Conservation (phyloP, 352 stramenopile species). For the Phytophthora pini region DNA sequence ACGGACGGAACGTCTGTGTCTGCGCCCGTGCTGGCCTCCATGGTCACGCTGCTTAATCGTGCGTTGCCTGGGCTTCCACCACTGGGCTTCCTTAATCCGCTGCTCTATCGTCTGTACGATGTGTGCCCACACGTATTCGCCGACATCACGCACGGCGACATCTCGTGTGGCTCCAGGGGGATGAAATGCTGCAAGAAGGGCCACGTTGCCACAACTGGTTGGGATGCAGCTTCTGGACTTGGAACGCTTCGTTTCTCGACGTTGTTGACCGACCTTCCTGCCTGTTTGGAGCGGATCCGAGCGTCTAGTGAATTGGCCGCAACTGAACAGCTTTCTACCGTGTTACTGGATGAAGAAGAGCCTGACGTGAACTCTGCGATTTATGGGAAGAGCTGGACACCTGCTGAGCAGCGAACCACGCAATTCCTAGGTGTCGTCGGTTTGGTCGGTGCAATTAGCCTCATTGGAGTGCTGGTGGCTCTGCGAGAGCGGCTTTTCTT, state of each 20-base stretch:
- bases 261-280: slow-evolving; percentile 48
- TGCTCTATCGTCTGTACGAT: slow-evolving; percentile 68
- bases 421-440: slow-evolving; percentile 40
- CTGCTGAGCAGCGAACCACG: slow-evolving; percentile 28
- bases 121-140: slow-evolving; percentile 74
- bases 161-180: slow-evolving; percentile 51
- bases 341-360: slow-evolving; percentile 21
- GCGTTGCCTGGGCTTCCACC: slow-evolving; percentile 42
- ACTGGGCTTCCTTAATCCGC: slow-evolving; percentile 76
- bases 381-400: slow-evolving; percentile 20
- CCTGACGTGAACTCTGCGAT: neutral
- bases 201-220: slow-evolving; percentile 57
- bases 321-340: slow-evolving; percentile 6
- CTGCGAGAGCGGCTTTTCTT: slow-evolving; percentile 53
- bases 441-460: slow-evolving; percentile 40
- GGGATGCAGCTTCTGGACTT: slow-evolving; percentile 74
- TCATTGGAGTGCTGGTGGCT: slow-evolving; percentile 43
- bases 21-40: slow-evolving; percentile 67
- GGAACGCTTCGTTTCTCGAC: slow-evolving; percentile 57
- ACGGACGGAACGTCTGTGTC: slow-evolving; percentile 83
- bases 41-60: slow-evolving; percentile 69
- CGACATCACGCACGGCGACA: slow-evolving; percentile 72
- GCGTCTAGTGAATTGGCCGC: slow-evolving; percentile 10
- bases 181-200: slow-evolving; percentile 62
- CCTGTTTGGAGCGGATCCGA: slow-evolving; percentile 44